Percentiles rank a stretch among this genome's conserved stretches.
Evolutionary conservation across 495 filamentous ascomycete species (phyloP).

Genomic region (Penicillium coffeae): DNA sequence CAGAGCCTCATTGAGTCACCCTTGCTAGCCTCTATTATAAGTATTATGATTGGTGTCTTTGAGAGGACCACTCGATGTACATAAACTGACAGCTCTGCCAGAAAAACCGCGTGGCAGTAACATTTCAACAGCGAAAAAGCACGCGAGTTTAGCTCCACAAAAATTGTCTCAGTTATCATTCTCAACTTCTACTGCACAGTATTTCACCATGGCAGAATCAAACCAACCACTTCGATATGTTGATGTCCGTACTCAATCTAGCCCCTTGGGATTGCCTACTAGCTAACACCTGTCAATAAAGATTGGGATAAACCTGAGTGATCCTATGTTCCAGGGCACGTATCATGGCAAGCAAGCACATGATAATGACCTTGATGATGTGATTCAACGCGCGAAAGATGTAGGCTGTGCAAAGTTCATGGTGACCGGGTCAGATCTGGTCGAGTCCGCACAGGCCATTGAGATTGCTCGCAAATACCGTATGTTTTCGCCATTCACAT

Average conservation of each 20-base stretch:
- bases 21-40: too few relatives aligned
- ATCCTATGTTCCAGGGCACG: conserved; percentile 76
- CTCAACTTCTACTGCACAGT: conserved; percentile 2
- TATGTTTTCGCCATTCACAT: conserved; percentile 32
- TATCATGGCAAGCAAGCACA: conserved; percentile 83
- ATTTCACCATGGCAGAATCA: conserved; percentile 32
- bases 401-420: conserved; percentile 85
- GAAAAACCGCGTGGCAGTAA: too few relatives aligned
- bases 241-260: conserved; percentile 30
- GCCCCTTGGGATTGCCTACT: background rate
- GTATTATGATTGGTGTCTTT: too few relatives aligned
- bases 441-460: conserved; percentile 70
- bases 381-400: conserved; percentile 69
- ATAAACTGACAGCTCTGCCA: too few relatives aligned
- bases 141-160: background rate
- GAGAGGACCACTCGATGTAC: too few relatives aligned
- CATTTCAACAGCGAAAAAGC: too few relatives aligned
- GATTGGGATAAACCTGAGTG: conserved; percentile 92
- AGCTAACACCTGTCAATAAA: conserved; percentile 25
- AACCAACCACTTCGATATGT: conserved; percentile 38
- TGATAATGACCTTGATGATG: conserved; percentile 69
- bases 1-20: too few relatives aligned
- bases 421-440: conserved; percentile 86
- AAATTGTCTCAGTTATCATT: background rate
- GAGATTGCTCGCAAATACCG: conserved; percentile 68